Base-by-base conservation (phyloP, 2,329 filamentous ascomycete genomes). In the Verticillium klebahnii region DNA sequence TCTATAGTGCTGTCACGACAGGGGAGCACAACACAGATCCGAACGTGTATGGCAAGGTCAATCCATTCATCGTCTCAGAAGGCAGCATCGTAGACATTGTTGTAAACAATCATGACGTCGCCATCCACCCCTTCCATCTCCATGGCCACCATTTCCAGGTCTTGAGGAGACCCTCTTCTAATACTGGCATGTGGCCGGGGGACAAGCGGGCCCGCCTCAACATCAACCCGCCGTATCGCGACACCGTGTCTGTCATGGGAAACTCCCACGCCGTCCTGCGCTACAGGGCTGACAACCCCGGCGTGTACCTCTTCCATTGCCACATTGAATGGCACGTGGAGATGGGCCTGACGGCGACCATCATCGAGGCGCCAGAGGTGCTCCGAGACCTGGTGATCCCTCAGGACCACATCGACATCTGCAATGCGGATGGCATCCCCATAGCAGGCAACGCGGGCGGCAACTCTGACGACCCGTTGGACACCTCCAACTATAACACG, bases 1-100 rank as follows among this genome's bases (percentile, higher is more conserved):
- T 93, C 6, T 93, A 91, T 78, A 88, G 87, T 3, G 89, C 82
- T n/a, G 79, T 90, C 3, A 86, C 86, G 0, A 76, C 83, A 1
- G 83, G 82, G 5, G 67, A 72, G 1, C 66, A 74, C 68, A 81
- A 80, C 69, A 74, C 71, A 6, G 70, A 82, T 65, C 70, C 76
- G 0, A 37, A 62, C 2, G 72, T 80, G 6, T 82, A 82, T 62
- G 80, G 80, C 25, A 71, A 70, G 45, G 72, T 81, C 56, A 73
- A 76, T 63, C 75, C 79, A 6, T 78, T 77, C 65, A 67, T 80
- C 34, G 71, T 78, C 55, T 62, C 70, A 1, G 72, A 73, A 56
- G 73, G 71, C 61, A 73, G 77, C 9, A 68, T 80, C 1, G 72
- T 82, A 39, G 77, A 83, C 64, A 77, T 84, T 29, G 74, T 82